A percentile compares a stretch with the other conserved stretches of the same genome.
Conservation (phyloP, 345 rosid genomes). For the Hibiscus trionum region DNA sequence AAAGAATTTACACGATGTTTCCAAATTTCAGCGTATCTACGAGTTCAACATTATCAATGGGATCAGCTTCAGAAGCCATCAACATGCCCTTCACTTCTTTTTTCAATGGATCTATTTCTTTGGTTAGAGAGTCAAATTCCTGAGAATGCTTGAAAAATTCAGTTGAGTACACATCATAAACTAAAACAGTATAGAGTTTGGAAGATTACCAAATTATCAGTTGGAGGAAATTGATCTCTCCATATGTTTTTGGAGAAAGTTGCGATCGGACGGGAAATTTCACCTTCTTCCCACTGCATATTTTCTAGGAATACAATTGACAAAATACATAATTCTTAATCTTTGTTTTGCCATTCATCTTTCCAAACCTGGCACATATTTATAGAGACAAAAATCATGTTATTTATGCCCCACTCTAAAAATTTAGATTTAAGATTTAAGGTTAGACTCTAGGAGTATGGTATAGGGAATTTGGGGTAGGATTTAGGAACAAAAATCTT, state of each 20-base stretch:
- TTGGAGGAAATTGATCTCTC: slow-evolving; percentile 6
- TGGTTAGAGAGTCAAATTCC: not conserved
- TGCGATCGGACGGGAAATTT: not conserved
- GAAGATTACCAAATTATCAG: not conserved
- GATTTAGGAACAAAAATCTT: no score
- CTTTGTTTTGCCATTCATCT: not conserved
- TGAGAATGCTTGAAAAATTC: not conserved
- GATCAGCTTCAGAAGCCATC: not conserved
- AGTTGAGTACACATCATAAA: not conserved
- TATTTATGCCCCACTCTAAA: no score
- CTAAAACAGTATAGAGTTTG: no score
- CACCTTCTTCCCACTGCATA: not conserved
- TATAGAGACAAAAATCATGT: not conserved
- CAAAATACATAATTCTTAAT: not conserved
- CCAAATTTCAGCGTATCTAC: not conserved
- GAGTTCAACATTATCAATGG: not conserved
- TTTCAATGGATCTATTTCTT: not conserved
- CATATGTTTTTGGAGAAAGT: not conserved
- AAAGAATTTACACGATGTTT: no score
- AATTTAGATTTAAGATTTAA: no score
- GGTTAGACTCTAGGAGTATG: no score
- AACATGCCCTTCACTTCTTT: not conserved
- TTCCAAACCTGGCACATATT: not conserved
- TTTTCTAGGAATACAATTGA: not conserved
- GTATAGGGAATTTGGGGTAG: no score